Base-by-base conservation (phyloP, 805 yeast species). In the Hanseniaspora thailandica region DNA sequence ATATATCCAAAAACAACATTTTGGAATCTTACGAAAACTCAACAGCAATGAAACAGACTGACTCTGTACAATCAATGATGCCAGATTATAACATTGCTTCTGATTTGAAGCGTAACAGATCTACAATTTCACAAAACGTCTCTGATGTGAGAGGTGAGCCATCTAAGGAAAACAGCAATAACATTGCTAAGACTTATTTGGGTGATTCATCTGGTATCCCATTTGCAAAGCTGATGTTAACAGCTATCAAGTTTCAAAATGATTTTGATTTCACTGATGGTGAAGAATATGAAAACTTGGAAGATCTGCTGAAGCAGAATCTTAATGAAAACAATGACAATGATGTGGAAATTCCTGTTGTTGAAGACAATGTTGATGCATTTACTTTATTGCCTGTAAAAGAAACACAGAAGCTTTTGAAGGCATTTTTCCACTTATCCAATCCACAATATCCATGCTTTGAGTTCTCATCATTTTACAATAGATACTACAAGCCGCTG, bases 401-500 rank as follows among this genome's bases (percentile, higher is more conserved):
- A 22, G 75, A 79, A 31, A 96, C 96, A 0, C 79, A 83, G 60
- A 71, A 73, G 48, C 73, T 84, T 43, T 61, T 87, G 8, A 73
- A 78, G 35, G 71, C 77, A 2, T 87, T 76, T 63, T 89, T 89
- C 62, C 78, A 84, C 20, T 88, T 84, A 60, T 77, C 89, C 15
- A 88, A 89, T 63, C 72, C 94, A 2, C 96, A 87, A 64, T 65
- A 86, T 26, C 96, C 97, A 0, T 73, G 89, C 4, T 67, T 88
- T 46, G 96, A 89, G 63, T 74, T 96, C 30, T 95, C 86, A 60
- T 77, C 76, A 58, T 88, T 87, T 61, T 65, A 89, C 41, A 69
- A 70, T 45, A 69, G 71, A 26, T 80, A 79, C 61, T 88, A 84
- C 63, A 77, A 78, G 59, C 96, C 96, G 0, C 73, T 88, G 1